Evolutionary conservation across 805 yeast genomes (phyloP).

Genomic region (Pichia kluyveri): DNA sequence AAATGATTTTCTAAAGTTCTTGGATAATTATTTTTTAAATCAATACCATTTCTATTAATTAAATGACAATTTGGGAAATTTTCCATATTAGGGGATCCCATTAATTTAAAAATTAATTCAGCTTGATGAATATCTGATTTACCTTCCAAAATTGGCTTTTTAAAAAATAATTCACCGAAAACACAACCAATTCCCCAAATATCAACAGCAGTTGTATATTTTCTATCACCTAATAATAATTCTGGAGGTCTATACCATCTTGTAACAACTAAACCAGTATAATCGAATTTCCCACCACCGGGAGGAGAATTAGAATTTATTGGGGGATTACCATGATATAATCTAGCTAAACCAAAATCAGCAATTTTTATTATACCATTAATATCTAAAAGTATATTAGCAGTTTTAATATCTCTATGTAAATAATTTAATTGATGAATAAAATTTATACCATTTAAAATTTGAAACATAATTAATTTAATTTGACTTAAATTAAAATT

Average conservation of each 20-base stretch:
- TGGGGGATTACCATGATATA: slow-evolving; percentile 31
- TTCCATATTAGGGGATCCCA: slow-evolving; percentile 67
- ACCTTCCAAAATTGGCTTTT: slow-evolving; percentile 80
- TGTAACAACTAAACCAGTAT: slow-evolving; percentile 74
- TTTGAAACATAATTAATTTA: slow-evolving; percentile 74
- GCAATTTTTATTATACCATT: slow-evolving; percentile 81
- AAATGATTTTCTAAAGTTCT: slow-evolving; percentile 45
- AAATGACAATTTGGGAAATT: slow-evolving; percentile 53
- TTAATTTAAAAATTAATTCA: slow-evolving; percentile 62
- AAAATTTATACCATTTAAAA: slow-evolving; percentile 72
- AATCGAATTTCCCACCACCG: slow-evolving; percentile 45
- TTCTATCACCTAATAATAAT: slow-evolving; percentile 72
- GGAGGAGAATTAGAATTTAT: slow-evolving; percentile 24
- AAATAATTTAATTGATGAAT: slow-evolving; percentile 54
- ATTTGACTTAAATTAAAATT: slow-evolving; percentile 55
- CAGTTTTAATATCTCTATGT: slow-evolving; percentile 94
- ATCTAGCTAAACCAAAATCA: slow-evolving; percentile 90
- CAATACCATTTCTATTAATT: slow-evolving; percentile 47
- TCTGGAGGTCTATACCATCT: slow-evolving; percentile 98
- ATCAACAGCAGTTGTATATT: slow-evolving; percentile 90
- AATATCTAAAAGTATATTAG: slow-evolving; percentile 78
- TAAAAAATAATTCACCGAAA: slow-evolving; percentile 79
- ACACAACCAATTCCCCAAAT: slow-evolving; percentile 98
- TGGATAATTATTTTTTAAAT: slow-evolving; percentile 20
- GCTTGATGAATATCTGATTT: slow-evolving; percentile 83